Evolutionary conservation across 2,329 filamentous ascomycete species (phyloP).

Genomic region (Exserohilum rostratum): DNA sequence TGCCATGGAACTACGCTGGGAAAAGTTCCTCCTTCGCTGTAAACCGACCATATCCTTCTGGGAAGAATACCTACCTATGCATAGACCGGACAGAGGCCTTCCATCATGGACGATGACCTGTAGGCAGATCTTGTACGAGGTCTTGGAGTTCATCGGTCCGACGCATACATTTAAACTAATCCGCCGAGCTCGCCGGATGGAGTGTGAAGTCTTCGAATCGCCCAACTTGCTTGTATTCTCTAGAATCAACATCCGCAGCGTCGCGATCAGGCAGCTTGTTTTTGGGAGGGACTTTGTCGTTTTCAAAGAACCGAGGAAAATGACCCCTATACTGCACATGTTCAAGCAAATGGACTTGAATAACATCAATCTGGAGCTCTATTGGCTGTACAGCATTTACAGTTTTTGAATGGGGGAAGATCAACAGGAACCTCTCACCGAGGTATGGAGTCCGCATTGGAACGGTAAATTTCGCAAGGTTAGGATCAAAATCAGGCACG

Average conservation of each 20-base stretch:
- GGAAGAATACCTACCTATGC: too few relatives aligned
- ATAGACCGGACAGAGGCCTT: neutral
- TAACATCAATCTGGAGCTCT: neutral
- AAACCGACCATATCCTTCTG: fast-evolving
- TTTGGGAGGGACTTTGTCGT: too few relatives aligned
- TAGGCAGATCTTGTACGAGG: neutral
- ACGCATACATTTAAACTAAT: neutral
- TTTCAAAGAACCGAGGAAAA: neutral
- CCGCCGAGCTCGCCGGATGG: neutral
- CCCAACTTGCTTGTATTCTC: neutral
- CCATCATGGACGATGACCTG: neutral
- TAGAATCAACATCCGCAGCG: neutral
- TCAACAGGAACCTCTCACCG: neutral
- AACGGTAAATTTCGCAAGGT: neutral
- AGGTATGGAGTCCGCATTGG: neutral
- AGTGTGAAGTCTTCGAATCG: neutral
- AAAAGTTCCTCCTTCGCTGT: neutral
- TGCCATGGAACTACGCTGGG: neutral
- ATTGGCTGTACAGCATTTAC: neutral
- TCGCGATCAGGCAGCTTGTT: neutral
- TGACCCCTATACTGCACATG: neutral
- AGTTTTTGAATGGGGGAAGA: too few relatives aligned
- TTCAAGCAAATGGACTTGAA: neutral
- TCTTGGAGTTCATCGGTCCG: neutral
- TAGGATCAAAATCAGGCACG: neutral